Evolutionary conservation across 257 asterid species (phyloP).

Genomic region (Apocynum venetum): DNA sequence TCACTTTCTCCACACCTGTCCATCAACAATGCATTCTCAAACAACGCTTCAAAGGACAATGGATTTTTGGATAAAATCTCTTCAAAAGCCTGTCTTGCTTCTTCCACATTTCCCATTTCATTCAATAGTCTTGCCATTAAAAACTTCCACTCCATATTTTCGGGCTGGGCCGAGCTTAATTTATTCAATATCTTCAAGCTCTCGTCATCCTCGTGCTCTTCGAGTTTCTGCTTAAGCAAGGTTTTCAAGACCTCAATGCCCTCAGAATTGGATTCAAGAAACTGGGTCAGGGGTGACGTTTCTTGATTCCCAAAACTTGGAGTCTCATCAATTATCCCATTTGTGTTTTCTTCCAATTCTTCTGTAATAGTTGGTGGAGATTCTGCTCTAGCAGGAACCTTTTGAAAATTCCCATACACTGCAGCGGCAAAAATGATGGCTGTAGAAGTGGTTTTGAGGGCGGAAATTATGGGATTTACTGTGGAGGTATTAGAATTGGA

Average conservation of each 20-base stretch:
- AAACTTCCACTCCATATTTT: slow-evolving; percentile 61
- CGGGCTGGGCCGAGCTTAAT: slow-evolving; percentile 60
- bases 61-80: slow-evolving; percentile 50
- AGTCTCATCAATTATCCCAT: slow-evolving; percentile 1
- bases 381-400: slow-evolving; percentile 30
- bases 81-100: slow-evolving; percentile 57
- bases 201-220: slow-evolving; percentile 63
- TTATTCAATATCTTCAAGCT: slow-evolving; percentile 46
- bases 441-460: slow-evolving; percentile 48
- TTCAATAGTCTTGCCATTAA: slow-evolving; percentile 56
- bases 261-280: slow-evolving; percentile 48
- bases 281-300: slow-evolving; percentile 40
- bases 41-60: slow-evolving; percentile 53
- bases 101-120: slow-evolving; percentile 56
- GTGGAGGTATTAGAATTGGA: slow-evolving; percentile 13
- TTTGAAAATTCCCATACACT: slow-evolving; percentile 36
- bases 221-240: slow-evolving; percentile 62
- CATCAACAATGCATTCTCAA: slow-evolving; percentile 77
- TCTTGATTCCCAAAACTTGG: slow-evolving; percentile 11
- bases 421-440: slow-evolving; percentile 54
- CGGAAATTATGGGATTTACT: slow-evolving; percentile 22
- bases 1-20: slow-evolving; percentile 71
- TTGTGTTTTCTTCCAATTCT: slow-evolving; percentile 14
- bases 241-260: slow-evolving; percentile 48
- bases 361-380: slow-evolving; percentile 30